Percentiles rank a stretch among this genome's conserved stretches.
Conservation (phyloP, 805 yeast species). For the Ogataea pini region DNA sequence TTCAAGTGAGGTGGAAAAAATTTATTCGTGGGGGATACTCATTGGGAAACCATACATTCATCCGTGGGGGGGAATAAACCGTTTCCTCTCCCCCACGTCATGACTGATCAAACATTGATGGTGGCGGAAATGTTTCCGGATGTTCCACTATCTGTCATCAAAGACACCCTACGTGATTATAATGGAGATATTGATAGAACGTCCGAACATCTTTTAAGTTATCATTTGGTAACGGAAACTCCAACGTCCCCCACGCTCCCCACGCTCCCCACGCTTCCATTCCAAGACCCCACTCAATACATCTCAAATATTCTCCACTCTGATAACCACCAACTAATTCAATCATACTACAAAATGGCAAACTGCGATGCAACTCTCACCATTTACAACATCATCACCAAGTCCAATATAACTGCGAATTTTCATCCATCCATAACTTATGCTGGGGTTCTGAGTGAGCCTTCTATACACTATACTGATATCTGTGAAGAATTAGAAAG, state of each 20-base stretch:
- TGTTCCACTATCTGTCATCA: constrained; percentile 33
- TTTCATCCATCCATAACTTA: neutral
- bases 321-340: constrained; percentile 12
- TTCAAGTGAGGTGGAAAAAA: no score
- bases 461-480: neutral
- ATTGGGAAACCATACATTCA: no score
- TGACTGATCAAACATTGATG: constrained; percentile 9
- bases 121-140: constrained; percentile 49
- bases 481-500: constrained; percentile 35
- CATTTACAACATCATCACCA: constrained; percentile 22
- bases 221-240: constrained; percentile 17
- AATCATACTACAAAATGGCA: constrained; percentile 16
- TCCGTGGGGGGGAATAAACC: neutral
- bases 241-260: neutral
- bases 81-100: neutral
- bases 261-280: neutral
- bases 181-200: constrained; percentile 36
- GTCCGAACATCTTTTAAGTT: constrained; percentile 33
- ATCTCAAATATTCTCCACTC: constrained; percentile 14
- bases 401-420: neutral
- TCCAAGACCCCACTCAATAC: constrained; percentile 11
- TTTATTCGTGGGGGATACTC: no score
- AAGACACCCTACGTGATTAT: constrained; percentile 32
- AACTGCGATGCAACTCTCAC: constrained; percentile 13
- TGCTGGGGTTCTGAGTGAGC: constrained; percentile 3